Base-by-base conservation (phyloP, 2,329 filamentous ascomycete species). In the Dactylonectria macrodidyma region DNA sequence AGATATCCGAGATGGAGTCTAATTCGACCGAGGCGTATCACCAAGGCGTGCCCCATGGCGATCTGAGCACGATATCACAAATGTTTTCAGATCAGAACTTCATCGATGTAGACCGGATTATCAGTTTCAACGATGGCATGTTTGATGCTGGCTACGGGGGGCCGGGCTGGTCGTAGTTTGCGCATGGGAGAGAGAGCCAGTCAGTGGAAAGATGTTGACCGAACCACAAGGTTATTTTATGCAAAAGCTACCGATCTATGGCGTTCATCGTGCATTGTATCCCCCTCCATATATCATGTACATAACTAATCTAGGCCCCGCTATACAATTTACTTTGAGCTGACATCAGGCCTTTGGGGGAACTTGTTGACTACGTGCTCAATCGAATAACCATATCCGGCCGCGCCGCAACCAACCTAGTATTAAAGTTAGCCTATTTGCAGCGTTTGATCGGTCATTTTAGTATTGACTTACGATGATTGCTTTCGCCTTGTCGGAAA, bases 401-500 rank as follows among this genome's bases (percentile, higher is more conserved):
- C 54, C 1, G 54, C 54, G n/a, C 54, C 54, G 12, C 54, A 56
- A 41, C 54, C 54, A 41, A 44, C 54, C 54, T 46, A 9, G 12
- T 4, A 30, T 33, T n/a, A 4, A 3, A 22, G 30, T 54, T 10
- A 44, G 36, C 12, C 26, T 3, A 30, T 52, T 22, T 8, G 2
- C 50, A 2, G n/a, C 3, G 8, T 3, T 7, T 12, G 12, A 5
- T 3, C 14, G 11, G 22, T 14, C 3, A 2, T 24, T 10, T 3
- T 16, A 12, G n/a, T 12, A 5, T 24, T 5, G 2, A 56, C 54
- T 26, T 19, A 55, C 60, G 48, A 55, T 62, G 12, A 61, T 48
- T 19, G 66, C 48, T 9, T 55, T 54, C 6, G 63, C 67, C 30
- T 69, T 69, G 64, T 69, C 67, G 12, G 59, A 65, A 34, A 69